These are phyloP conservation scores for Suillus cothurnatus DNA, from an alignment of 768 basidiomycete species.

Conservation along the genomic window DNA sequence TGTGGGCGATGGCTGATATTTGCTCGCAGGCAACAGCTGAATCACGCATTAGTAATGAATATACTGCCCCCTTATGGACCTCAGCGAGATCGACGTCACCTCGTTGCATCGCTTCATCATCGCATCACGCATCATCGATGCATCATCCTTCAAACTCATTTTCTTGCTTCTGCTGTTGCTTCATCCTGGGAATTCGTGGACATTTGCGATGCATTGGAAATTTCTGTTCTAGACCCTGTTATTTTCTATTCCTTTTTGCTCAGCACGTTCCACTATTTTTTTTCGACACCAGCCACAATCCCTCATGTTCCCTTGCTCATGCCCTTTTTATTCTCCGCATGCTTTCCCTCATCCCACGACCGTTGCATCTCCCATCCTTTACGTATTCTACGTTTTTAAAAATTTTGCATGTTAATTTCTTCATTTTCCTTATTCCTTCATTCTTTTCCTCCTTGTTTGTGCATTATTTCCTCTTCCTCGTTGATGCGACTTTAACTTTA, in stretches of 20 bases:
- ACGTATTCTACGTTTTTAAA: neutral
- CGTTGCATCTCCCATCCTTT: neutral
- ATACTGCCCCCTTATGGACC: neutral
- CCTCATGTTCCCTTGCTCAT: neutral
- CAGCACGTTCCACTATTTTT: neutral
- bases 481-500: neutral
- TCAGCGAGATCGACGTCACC: too few species aligned
- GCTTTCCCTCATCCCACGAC: constrained; percentile 1
- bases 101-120: neutral
- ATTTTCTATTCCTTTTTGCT: neutral
- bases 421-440: neutral
- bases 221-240: neutral
- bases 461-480: neutral
- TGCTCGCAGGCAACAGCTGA: neutral
- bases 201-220: constrained; percentile 4
- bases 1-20: neutral
- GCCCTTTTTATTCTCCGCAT: neutral
- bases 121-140: neutral
- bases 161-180: neutral
- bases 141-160: neutral
- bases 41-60: neutral
- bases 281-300: neutral
- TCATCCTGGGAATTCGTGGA: constrained; percentile 1
- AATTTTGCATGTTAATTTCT: neutral
- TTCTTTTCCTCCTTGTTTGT: neutral